Percentiles rank a stretch among this genome's conserved stretches.
Evolutionary conservation across 2,329 filamentous ascomycete genomes (phyloP).

Genomic region (Neurospora sp.): DNA sequence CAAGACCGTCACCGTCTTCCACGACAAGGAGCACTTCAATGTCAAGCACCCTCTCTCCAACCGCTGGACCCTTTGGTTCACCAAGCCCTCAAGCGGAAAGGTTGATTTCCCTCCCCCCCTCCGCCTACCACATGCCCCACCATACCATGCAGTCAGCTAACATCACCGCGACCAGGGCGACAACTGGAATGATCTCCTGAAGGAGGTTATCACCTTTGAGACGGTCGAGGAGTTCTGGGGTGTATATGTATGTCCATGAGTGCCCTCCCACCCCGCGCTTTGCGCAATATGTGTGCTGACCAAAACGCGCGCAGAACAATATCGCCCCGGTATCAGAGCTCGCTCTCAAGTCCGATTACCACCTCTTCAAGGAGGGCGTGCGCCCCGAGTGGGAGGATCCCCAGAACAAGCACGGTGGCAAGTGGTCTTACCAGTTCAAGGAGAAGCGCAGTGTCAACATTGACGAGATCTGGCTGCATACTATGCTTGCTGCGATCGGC

Average conservation of each 20-base stretch:
- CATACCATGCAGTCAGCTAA: constrained; percentile 15
- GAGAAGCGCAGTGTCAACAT: constrained; percentile 87
- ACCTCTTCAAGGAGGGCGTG: constrained; percentile 96
- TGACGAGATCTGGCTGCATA: constrained; percentile 92
- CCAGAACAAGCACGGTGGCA: constrained; percentile 98
- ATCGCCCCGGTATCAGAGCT: constrained; percentile 94
- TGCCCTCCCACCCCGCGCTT: neutral
- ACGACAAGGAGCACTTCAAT: constrained; percentile 98
- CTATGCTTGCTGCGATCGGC: constrained; percentile 92
- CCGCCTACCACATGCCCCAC: constrained; percentile 2
- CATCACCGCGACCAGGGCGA: constrained; percentile 55
- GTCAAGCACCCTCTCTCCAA: constrained; percentile 98
- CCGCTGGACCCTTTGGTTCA: constrained; percentile 99
- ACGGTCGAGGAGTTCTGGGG: constrained; percentile 99
- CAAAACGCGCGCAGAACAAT: constrained; percentile 66
- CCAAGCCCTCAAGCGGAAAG: constrained; percentile 93
- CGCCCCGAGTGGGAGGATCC: constrained; percentile 97
- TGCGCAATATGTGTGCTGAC: constrained; percentile 7
- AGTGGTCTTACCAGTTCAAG: constrained; percentile 98
- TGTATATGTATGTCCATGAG: constrained; percentile 68
- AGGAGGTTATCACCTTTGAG: constrained; percentile 97
- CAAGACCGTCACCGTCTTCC: constrained; percentile 86
- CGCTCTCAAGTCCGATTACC: constrained; percentile 96
- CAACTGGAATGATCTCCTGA: constrained; percentile 97
- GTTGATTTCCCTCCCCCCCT: constrained; percentile 36